Evolutionary conservation across 768 basidiomycete species (phyloP), one percentile per base, ranked within the genome.

Genomic region (Agaricus sinodeliciosus): DNA sequence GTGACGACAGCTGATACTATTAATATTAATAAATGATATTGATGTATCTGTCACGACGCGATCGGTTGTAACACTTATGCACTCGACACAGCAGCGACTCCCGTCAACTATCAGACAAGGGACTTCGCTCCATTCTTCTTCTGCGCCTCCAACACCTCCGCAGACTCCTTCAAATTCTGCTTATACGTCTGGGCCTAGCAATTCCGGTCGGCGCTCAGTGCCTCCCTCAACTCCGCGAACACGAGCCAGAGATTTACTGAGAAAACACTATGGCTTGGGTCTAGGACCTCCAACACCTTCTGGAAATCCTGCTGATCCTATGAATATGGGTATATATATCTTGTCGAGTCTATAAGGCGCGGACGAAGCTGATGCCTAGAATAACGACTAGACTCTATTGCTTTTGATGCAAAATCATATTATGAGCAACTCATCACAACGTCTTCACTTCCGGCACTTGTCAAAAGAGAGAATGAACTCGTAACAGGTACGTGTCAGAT

Each of bases 401-500:
- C 80, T 7, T 94, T 94, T 61, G 87, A 94, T 59, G 83, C 91
- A 9, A 86, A 84, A 64, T 74, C 80, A 11, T 94, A 92, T 59
- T 94, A 93, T 57, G 86, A 90, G 58, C 88, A 90, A 58, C 65
- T 94, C 6, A 90, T 94, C 51, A 90, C 88, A 0, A 89, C 88
- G 0, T 80, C 87, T 2, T 84, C 87, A 5, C 71, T 94, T 28
- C 80, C 83, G 1, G 72, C 76, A 5, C 72, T 96, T 4, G 70
- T 96, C 9, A 90, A 84, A 67, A 75, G 78, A 48, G 89, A 93
- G 68, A 93, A 90, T 51, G 91, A 94, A 43, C 74, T 95, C 8
- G 67, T 91, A 12, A 75, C 76, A 35, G 90, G 91, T 84, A 48
- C 11, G 60, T 56, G 18, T 19, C 42, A 22, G 15, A 26, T 11